Evolutionary conservation across 352 stramenopile genomes (phyloP), one percentile per base, ranked within the genome.

Genomic region (Globisporangium carolinianum): DNA sequence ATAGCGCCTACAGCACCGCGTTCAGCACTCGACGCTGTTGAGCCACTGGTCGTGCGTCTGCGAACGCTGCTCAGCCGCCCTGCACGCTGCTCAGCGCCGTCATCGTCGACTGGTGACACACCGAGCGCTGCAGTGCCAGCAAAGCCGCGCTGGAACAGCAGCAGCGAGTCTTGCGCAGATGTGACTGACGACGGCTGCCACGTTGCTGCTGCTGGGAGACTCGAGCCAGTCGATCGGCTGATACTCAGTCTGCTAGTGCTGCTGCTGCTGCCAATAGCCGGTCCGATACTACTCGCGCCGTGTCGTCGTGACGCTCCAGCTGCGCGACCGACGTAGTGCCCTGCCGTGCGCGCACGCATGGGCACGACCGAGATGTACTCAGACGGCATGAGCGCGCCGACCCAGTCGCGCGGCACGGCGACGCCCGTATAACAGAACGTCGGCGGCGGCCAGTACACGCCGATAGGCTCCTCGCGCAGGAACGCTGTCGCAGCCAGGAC

Each of bases 291-390:
- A 3, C 24, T 32, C 24, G 24, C 24, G 2, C 24, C 24, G 24
- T 32, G 24, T 32, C 24, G 24, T 32, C 24, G 24, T 32, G 24
- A 32, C 24, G 24, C 24, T 32, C 24, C 24, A 2, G 2, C 24
- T 32, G 24, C 24, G 24, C 24, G 24, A 17, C 42, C 11, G 10
- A 48, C 51, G n/a, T 42, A 32, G 11, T 58, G 54, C 0, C 12
- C 45, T 11, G 36, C 53, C 49, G 57, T 55, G 6, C 61, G 64
- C 47, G 65, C 64, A 4, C 63, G 52, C 65, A 79, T 80, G 2
- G 81, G 75, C 11, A 88, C 47, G 1, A 83, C 51, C 0, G 77
- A 79, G 5, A 87, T 79, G 59, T 91, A 91, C 50, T 91, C 81
- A 0, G 81, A 91, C 0, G 73, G 73, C 63, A 75, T 82, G 36